phyloP scores from a whole-genome alignment of 352 stramenopile species.

The Globisporangium lucens region DNA sequence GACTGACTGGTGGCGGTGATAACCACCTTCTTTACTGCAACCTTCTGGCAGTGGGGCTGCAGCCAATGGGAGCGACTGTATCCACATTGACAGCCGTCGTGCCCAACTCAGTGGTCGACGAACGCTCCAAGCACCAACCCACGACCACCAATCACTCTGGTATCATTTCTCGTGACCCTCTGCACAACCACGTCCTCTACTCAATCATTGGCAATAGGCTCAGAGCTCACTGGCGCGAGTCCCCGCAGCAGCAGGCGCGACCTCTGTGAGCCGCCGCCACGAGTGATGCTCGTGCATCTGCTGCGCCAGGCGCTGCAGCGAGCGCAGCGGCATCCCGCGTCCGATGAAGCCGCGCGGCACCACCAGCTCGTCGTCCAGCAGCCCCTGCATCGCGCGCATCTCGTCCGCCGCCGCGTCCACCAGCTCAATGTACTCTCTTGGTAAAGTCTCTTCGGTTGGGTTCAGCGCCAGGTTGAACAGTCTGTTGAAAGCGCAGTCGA shows the following conservation, averaged over 20 bases:
- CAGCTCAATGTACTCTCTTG: conserved; percentile 36
- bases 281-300: conserved; percentile 43
- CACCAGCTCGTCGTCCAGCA: conserved; percentile 40
- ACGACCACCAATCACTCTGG: not conserved
- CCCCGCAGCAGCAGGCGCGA: not conserved
- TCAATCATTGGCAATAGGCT: not conserved
- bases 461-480: conserved; percentile 61
- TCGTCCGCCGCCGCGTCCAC: conserved; percentile 28
- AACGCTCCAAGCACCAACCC: not conserved
- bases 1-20: not conserved
- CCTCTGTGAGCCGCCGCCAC: conserved; percentile 19
- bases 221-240: conserved; percentile 28
- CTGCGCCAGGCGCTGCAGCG: conserved; percentile 40
- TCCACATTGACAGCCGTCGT: not conserved
- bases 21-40: not conserved
- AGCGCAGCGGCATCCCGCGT: conserved; percentile 48
- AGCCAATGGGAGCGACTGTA: not conserved
- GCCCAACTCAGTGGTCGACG: not conserved
- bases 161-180: not conserved
- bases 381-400: conserved; percentile 42
- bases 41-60: not conserved
- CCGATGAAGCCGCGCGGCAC: conserved; percentile 54
- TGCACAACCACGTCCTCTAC: not conserved
- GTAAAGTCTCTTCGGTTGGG: conserved; percentile 45
- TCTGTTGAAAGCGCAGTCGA: conserved; percentile 17